Evolutionary conservation across 441 rosid genomes (phyloP).

Genomic region (Mallotus japonicus): DNA sequence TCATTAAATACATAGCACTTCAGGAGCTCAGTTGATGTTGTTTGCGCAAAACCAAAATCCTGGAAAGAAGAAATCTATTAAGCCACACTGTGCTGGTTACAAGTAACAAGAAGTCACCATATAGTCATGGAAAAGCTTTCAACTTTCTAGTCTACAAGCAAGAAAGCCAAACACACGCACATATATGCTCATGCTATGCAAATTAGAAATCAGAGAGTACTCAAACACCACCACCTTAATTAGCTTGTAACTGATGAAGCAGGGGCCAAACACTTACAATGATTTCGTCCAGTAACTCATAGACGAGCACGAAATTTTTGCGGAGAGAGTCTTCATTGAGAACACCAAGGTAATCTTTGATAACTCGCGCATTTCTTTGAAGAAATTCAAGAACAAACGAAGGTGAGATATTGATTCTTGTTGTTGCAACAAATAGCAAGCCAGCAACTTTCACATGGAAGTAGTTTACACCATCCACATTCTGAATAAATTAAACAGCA

Average conservation of each 20-base stretch:
- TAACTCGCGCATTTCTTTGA: conserved; percentile 85
- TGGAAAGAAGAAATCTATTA: conserved; percentile 20
- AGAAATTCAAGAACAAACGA: conserved; percentile 87
- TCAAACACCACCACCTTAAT: too few relatives aligned
- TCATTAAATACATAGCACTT: conserved; percentile 62
- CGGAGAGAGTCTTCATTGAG: conserved; percentile 82
- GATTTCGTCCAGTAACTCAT: conserved; percentile 85
- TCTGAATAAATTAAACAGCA: conserved; percentile 32
- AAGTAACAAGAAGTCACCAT: not conserved
- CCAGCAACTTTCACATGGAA: conserved; percentile 89
- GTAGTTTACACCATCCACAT: conserved; percentile 80
- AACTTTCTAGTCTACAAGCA: not conserved
- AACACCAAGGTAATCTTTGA: conserved; percentile 89
- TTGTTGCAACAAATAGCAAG: conserved; percentile 77
- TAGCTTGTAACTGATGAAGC: not conserved
- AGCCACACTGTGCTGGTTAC: not conserved
- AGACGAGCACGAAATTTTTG: conserved; percentile 83
- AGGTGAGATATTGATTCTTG: conserved; percentile 74
- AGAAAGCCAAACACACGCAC: not conserved
- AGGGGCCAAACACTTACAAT: conserved; percentile 48
- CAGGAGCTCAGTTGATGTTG: conserved; percentile 64
- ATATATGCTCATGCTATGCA: too few relatives aligned
- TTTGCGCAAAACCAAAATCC: conserved; percentile 92
- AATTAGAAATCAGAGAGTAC: too few relatives aligned
- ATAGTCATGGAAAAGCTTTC: not conserved